Evolutionary conservation across 2,329 filamentous ascomycete species (phyloP).

Genomic region (Talaromyces rugulosus): DNA sequence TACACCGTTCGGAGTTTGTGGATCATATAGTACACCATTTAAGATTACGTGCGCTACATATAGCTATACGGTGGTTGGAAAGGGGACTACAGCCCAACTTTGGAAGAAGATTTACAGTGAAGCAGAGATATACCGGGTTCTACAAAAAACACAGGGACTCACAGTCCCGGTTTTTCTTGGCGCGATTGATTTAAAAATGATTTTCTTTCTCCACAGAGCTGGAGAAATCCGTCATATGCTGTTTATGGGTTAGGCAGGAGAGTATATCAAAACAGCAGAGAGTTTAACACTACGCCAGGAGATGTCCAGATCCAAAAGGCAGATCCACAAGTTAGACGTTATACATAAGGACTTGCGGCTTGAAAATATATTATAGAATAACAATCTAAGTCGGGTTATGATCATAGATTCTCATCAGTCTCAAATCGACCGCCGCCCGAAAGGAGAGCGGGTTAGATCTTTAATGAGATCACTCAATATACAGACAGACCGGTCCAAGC

Average conservation of each 20-base stretch:
- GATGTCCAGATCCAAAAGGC: slow-evolving; percentile 4
- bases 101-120: slow-evolving; percentile 23
- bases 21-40: slow-evolving; percentile 24
- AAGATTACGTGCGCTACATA: slow-evolving; percentile 24
- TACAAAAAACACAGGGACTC: slow-evolving; percentile 19
- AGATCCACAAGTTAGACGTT: slow-evolving; percentile 14
- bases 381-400: slow-evolving; percentile 16
- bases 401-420: slow-evolving; percentile 21
- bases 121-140: slow-evolving; percentile 20
- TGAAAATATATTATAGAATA: slow-evolving; percentile 20
- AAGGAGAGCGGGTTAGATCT: not conserved
- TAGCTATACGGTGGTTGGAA: slow-evolving; percentile 26
- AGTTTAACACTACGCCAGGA: not conserved
- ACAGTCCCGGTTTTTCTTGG: slow-evolving; percentile 22
- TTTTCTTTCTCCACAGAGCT: slow-evolving; percentile 22
- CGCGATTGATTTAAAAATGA: slow-evolving; percentile 20
- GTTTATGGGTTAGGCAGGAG: slow-evolving; percentile 25
- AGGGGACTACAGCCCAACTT: slow-evolving; percentile 24
- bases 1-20: slow-evolving; percentile 24
- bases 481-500: not conserved
- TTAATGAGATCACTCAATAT: not conserved
- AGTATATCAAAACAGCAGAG: not conserved
- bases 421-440: slow-evolving; percentile 6
- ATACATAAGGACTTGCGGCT: slow-evolving; percentile 15
- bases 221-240: slow-evolving; percentile 28